Base-by-base conservation (phyloP, 169 alveolate species). In the Plasmodium billcollinsi region DNA sequence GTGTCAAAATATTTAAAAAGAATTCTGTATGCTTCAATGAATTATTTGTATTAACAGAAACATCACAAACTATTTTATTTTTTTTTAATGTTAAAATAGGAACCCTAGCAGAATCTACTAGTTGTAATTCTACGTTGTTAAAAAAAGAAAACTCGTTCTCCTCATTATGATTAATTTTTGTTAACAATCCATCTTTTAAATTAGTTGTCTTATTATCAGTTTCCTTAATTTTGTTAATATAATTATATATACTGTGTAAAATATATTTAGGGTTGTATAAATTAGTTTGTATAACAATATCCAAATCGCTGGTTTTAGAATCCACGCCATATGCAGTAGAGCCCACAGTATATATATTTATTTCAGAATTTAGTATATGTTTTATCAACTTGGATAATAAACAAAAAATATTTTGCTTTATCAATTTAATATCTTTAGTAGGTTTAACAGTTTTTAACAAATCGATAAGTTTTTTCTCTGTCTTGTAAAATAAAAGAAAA, bases 51-150 rank as follows among this genome's bases (percentile, higher is more conserved):
- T 97, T 97, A 7, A 94, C 97, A 15, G 98, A 95, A 0, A 97
- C 94, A 88, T 97, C 98, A 74, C 98, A 97, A 24, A 94, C 96
- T 6, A 96, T 91, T 33, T 94, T 94, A 21, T 90, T 95, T 63
- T 93, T 93, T 72, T 88, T 80, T 15, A 97, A 88, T 43, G 96
- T 94, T 20, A 97, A 90, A 14, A 97, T 96, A 7, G 98, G 98
- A 7, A 97, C 98, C 52, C 96, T 90, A 0, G 98, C 98, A 2
- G 97, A 91, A 39, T 95, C 97, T 8, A 97, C 97, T 43, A 97
- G 95, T 67, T 95, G 95, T 21, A 95, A 73, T 24, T 94, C 92
- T 18, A 94, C 88, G 59, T 86, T 29, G 9, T 88, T 54, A 11
- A 89, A 67, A 29, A 59, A 54, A 2, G 89, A 72, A 20, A 61